Base-by-base conservation (phyloP, 495 filamentous ascomycete genomes). In the Talaromyces thailandensis region DNA sequence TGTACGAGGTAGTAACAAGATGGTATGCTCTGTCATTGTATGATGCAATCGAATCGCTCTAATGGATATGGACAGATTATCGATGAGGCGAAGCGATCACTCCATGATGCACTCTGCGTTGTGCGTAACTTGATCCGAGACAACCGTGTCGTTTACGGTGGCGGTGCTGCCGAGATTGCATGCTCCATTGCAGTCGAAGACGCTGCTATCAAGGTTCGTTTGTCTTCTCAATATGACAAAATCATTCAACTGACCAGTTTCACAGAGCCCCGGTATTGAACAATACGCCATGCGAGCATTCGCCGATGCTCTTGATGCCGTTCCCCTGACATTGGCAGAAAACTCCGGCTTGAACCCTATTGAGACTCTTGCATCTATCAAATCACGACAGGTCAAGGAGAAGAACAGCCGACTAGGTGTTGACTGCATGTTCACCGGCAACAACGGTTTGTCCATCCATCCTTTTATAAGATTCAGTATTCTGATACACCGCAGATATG, bases 251-350 rank as follows among this genome's bases (percentile, higher is more conserved):
- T 45, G n/a, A 67, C 57, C 31, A 23, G 3, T 26, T 60, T 29
- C 66, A 64, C 64, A 86, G 87, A 96, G 90, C 60, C 92, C 92
- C 37, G 95, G 94, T 8, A 85, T 98, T 56, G 93, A 97, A 75
- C 94, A 99, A 74, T 98, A 99, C 70, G 92, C 92, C 62, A 99
- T 99, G 92, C 89, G 95, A 59, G 95, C 93, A 14, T 99, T 99
- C 67, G 85, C 94, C 64, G 92, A 97, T 71, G 95, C 94, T 9
- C 84, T 99, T 35, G 94, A 99, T 75, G 82, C 90, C 18, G 86
- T 99, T 48, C 94, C 94, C n/a, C 88, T 98, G 88, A 92, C 94
- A 0, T 84, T 99, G 63, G 90, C 94, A 32, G 93, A 97, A 81
- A 99, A 99, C 82, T 96, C 91, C 66, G 94, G 94, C 56, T 73